phyloP scores from a whole-genome alignment of 106 monocot species.

The Allium sativum region DNA sequence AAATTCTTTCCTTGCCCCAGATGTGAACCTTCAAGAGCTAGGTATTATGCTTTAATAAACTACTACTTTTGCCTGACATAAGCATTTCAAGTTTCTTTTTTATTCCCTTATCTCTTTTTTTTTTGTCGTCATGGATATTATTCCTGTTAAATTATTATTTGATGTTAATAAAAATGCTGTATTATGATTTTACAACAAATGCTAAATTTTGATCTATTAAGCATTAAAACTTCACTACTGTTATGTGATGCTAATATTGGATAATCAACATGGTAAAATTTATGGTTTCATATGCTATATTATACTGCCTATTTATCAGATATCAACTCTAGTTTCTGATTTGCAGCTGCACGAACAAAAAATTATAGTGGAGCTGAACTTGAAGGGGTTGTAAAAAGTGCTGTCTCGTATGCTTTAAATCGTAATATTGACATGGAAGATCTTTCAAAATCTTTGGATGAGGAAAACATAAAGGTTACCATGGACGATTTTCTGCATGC shows the following conservation, averaged over 20 bases:
- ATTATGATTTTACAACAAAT: too few relatives aligned
- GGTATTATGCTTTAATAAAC: slow-evolving; percentile 33
- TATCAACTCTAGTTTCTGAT: too few relatives aligned
- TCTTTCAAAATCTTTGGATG: slow-evolving; percentile 85
- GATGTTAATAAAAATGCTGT: too few relatives aligned
- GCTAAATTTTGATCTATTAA: too few relatives aligned
- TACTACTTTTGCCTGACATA: neutral
- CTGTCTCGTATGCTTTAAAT: slow-evolving; percentile 86
- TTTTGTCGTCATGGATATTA: too few relatives aligned
- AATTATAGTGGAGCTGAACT: slow-evolving; percentile 98
- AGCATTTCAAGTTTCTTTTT: too few relatives aligned
- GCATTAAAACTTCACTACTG: too few relatives aligned
- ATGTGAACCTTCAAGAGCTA: slow-evolving; percentile 83
- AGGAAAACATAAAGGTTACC: slow-evolving; percentile 89
- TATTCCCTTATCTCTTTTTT: fast-evolving
- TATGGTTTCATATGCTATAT: too few relatives aligned
- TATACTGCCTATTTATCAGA: too few relatives aligned
- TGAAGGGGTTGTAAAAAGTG: slow-evolving; percentile 99
- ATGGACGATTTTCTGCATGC: slow-evolving; percentile 94
- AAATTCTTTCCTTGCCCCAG: slow-evolving; percentile 80
- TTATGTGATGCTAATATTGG: too few relatives aligned
- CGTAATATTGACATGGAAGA: slow-evolving; percentile 94
- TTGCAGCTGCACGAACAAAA: slow-evolving; percentile 88
- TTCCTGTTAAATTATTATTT: too few relatives aligned
- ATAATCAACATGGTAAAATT: too few relatives aligned